Percentiles rank a stretch among this genome's conserved stretches.
These are phyloP conservation scores for Penicillium hordei DNA, from an alignment of 2,329 filamentous ascomycete species.

Conservation along the genomic window DNA sequence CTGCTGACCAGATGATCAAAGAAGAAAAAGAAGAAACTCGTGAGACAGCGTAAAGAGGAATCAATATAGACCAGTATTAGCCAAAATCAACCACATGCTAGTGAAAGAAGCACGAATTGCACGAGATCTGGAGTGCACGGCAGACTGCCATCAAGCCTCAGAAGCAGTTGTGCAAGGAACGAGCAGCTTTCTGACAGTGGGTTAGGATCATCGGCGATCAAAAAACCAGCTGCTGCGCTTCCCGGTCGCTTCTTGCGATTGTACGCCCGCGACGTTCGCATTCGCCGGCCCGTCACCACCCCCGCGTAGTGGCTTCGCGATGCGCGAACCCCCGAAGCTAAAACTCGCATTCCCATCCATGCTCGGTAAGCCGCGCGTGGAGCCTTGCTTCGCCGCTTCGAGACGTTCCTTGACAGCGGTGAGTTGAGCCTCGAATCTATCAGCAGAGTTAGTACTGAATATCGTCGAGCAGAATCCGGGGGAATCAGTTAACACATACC, in stretches of 20 bases:
- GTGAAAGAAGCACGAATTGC: slow-evolving; percentile 22
- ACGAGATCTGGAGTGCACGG: slow-evolving; percentile 19
- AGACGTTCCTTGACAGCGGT: slow-evolving; percentile 96
- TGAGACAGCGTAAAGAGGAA: slow-evolving; percentile 23
- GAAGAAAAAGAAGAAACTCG: slow-evolving; percentile 19
- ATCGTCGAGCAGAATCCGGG: slow-evolving; percentile 7
- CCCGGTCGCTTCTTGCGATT: slow-evolving; percentile 65
- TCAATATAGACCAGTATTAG: slow-evolving; percentile 5
- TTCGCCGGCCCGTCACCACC: slow-evolving; percentile 41
- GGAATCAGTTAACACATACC: slow-evolving; percentile 60
- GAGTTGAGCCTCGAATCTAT: slow-evolving; percentile 94
- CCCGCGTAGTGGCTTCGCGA: slow-evolving; percentile 65
- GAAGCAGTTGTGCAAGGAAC: slow-evolving; percentile 17
- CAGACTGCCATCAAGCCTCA: slow-evolving; percentile 17
- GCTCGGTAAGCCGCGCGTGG: slow-evolving; percentile 76
- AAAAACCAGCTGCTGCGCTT: slow-evolving; percentile 63
- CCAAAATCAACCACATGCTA: slow-evolving; percentile 18
- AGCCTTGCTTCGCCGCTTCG: slow-evolving; percentile 89
- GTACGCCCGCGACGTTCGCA: slow-evolving; percentile 48
- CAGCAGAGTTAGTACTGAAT: slow-evolving; percentile 13
- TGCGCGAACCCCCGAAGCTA: slow-evolving; percentile 63
- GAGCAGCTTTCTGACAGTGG: slow-evolving; percentile 14
- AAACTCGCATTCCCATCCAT: slow-evolving; percentile 66
- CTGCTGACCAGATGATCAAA: slow-evolving; percentile 6
- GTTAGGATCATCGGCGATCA: slow-evolving; percentile 42